phyloP scores from a whole-genome alignment of 192 early-diverging fungal genomes.

The Chytriomyces sp. region DNA sequence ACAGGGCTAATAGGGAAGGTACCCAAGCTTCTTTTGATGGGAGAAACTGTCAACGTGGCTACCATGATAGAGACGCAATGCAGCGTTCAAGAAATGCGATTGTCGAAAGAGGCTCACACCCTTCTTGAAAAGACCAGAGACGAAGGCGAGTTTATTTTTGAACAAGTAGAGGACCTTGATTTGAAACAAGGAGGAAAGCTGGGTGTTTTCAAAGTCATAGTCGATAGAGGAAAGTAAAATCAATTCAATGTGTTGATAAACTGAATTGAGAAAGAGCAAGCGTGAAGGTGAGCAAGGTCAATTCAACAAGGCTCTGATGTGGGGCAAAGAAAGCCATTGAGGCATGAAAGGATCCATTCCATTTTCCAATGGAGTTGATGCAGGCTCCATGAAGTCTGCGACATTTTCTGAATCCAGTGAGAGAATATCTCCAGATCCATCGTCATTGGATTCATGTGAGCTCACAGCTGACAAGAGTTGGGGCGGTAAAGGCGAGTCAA shows the following conservation, averaged over 20 bases:
- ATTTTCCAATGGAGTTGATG: conserved; percentile 49
- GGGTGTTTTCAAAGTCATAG: conserved; percentile 14
- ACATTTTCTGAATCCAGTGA: conserved; percentile 72
- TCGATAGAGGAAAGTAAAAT: background rate
- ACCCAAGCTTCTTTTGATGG: conserved; percentile 31
- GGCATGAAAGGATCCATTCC: conserved; percentile 77
- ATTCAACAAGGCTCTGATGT: conserved; percentile 27
- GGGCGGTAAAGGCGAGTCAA: conserved; percentile 83
- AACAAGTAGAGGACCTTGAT: conserved; percentile 23
- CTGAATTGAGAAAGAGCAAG: background rate
- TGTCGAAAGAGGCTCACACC: conserved; percentile 6
- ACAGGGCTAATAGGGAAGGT: conserved; percentile 12
- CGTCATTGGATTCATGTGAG: conserved; percentile 72
- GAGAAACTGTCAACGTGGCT: conserved; percentile 32
- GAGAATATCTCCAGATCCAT: conserved; percentile 83
- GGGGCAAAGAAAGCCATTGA: conserved; percentile 60
- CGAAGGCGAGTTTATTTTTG: conserved; percentile 10
- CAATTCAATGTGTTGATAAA: background rate
- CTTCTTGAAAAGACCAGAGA: conserved; percentile 4
- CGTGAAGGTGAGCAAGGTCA: background rate
- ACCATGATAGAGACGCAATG: conserved; percentile 19
- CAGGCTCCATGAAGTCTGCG: conserved; percentile 64
- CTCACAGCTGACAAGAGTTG: conserved; percentile 87
- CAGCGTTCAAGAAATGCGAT: conserved; percentile 25
- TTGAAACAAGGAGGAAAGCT: conserved; percentile 20